Base-by-base conservation (phyloP, 78 protist genomes). In the Dictyostelium purpureum region DNA sequence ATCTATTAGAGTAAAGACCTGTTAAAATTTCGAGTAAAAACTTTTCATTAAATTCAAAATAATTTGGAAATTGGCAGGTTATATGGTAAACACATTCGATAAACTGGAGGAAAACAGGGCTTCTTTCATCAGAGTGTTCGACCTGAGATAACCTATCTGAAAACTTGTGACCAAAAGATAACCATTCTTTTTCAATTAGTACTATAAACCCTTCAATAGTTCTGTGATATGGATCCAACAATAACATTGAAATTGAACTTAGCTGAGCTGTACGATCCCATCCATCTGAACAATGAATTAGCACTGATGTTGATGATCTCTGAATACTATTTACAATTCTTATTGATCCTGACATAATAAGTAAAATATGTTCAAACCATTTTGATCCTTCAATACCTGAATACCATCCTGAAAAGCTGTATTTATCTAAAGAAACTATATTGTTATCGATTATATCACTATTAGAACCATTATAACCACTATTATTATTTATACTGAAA, bases 261-360 rank as follows among this genome's bases (percentile, higher is more conserved):
- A 88, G 45, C 26, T 74, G 94, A 14, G 77, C 63, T 21, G 94
- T 92, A 28, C 94, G 33, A 80, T 98, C 99, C 99, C 99, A 98
- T 12, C 99, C 99, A 77, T 98, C 99, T 14, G 96, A 59, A 89
- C 99, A 98, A 79, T 98, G 99, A 24, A 98, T 93, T 10, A 88
- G 24, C 19, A 90, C 90, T 0, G 88, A 77, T 19, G 70, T 57
- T 26, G 28, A 67, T 31, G 12, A 18, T 16, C 26, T 88, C n/a
- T 88, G 80, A 1, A 88, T 76, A 31, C 35, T 51, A 4, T 75
- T 88, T 14, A 63, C 59, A 0, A 88, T 77, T 26, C 49, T 59
- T 21, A 63, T 42, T 12, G 80, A 24, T 9, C 93, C 93, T 63
- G 59, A 31, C 12, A 88, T 10, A 14, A 88, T 76, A 9, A 63